A percentile compares a stretch with the other conserved stretches of the same genome.
phyloP scores from a whole-genome alignment of 2,329 filamentous ascomycete species.

The Fusarium verrucosum region DNA sequence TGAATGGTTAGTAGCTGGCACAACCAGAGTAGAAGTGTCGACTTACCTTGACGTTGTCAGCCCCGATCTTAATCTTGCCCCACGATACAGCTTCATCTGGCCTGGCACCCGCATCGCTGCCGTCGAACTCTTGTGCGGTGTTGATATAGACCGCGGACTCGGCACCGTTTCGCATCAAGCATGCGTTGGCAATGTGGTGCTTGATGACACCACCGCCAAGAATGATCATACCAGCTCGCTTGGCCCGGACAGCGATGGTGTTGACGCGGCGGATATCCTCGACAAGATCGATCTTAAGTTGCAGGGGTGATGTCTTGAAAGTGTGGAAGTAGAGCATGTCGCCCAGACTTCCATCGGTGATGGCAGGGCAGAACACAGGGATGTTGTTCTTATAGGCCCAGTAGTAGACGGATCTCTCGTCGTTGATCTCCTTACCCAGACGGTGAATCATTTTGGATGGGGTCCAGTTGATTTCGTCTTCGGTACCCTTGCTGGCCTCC shows the following conservation, averaged over 20 bases:
- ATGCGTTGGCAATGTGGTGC: constrained; percentile 98
- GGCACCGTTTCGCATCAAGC: constrained; percentile 95
- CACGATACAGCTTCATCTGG: constrained; percentile 98
- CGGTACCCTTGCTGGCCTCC: constrained; percentile 76
- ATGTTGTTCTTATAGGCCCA: constrained; percentile 98
- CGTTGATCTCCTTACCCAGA: constrained; percentile 91
- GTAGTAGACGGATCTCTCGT: constrained; percentile 92
- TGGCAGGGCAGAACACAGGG: constrained; percentile 93
- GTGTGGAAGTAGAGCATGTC: constrained; percentile 99
- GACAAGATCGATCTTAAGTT: constrained; percentile 89
- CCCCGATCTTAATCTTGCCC: constrained; percentile 95
- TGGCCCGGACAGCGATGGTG: constrained; percentile 86
- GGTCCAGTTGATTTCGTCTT: constrained; percentile 85
- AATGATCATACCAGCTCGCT: constrained; percentile 93
- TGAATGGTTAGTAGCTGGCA: not conserved
- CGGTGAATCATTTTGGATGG: constrained; percentile 91
- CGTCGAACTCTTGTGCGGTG: constrained; percentile 96
- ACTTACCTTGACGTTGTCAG: constrained; percentile 85
- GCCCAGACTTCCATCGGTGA: constrained; percentile 93
- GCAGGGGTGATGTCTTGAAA: constrained; percentile 84
- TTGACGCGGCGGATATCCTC: constrained; percentile 95
- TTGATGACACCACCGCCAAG: constrained; percentile 95
- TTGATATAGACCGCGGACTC: constrained; percentile 98
- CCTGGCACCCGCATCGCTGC: constrained; percentile 92
- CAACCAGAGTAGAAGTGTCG: not conserved